Evolutionary conservation across 352 stramenopile genomes (phyloP), one percentile per base, ranked within the genome.

Genomic region (Thraustochytrium sp.): DNA sequence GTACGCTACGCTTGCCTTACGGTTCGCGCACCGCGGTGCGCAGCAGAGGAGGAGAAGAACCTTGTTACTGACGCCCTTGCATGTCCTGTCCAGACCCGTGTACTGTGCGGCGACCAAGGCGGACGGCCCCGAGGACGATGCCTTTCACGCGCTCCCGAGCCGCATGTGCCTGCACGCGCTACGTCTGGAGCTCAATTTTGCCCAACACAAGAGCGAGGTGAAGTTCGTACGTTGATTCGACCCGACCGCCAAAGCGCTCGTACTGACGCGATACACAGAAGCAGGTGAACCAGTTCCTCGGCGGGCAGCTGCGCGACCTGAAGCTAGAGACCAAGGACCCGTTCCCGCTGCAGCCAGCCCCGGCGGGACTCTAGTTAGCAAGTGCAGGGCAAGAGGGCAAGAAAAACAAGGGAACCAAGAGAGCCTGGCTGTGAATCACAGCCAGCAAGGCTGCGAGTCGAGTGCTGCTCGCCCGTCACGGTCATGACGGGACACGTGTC

Each of bases 81-180:
- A 49, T 16, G 42, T 16, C 5, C 5, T 5, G 5, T 5, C 11
- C 49, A 80, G 68, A 34, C 68, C 68, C 3, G 68, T 65, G 23
- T 80, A 44, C 38, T 80, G 68, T 42, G 21, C 18, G 18, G 68
- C 68, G 5, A 72, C 23, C 31, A 13, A 4, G 26, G n/a, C 59
- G 16, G 26, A 18, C 59, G 44, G 36, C 54, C 5, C 5, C 5
- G 26, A 5, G 29, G 63, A 80, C 48, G 49, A 72, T 16, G 53
- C 48, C 5, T 80, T 80, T 34, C 63, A 55, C 53, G 53, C 31
- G 36, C 5, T 63, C 16, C 44, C 48, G 11, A 18, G n/a, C 1
- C 48, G 68, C 48, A 80, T 80, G 68, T 68, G 26, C 21, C 42
- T 80, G 44, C 68, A 80, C 38, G 68, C 68, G n/a, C 68, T 80